Evolutionary conservation across 495 filamentous ascomycete genomes (phyloP).

Genomic region (Aspergillus egyptiacus): DNA sequence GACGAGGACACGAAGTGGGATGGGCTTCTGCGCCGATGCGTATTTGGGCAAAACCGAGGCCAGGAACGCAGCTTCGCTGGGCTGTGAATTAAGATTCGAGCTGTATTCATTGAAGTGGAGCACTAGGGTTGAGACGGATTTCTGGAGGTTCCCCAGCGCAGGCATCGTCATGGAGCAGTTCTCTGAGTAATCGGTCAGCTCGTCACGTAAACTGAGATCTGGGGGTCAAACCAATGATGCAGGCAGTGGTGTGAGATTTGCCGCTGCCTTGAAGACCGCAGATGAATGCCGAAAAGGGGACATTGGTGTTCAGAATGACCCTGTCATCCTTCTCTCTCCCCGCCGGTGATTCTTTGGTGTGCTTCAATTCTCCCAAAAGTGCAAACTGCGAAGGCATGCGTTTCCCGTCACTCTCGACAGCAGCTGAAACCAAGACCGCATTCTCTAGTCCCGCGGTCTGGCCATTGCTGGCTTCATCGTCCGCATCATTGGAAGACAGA

Average conservation of each 20-base stretch:
- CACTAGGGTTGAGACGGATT: conserved; percentile 57
- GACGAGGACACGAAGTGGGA: conserved; percentile 54
- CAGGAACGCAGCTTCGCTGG: conserved; percentile 66
- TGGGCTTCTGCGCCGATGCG: conserved; percentile 15
- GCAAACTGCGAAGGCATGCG: conserved; percentile 21
- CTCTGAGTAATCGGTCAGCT: conserved; percentile 38
- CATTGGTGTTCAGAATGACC: conserved; percentile 50
- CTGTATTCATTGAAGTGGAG: conserved; percentile 66
- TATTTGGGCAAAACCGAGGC: conserved; percentile 37
- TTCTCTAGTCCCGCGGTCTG: conserved; percentile 7
- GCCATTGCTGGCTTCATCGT: not conserved
- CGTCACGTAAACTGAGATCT: not conserved
- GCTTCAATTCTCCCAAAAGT: conserved; percentile 16
- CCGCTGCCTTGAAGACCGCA: conserved; percentile 73
- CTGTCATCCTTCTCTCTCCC: conserved; percentile 10
- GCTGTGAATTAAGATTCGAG: conserved; percentile 39
- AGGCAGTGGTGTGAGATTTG: conserved; percentile 68
- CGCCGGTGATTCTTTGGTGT: not conserved
- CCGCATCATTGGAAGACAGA: conserved; percentile 9
- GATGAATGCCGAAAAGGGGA: conserved; percentile 69
- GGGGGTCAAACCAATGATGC: conserved; percentile 59
- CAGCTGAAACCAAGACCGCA: conserved; percentile 16
- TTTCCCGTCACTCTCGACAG: conserved; percentile 7
- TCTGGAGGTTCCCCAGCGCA: conserved; percentile 30
- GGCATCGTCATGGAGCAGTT: conserved; percentile 47